Evolutionary conservation across 1,139 yeast genomes (phyloP), one percentile per base, ranked within the genome.

Genomic region (Geotrichum cucujoidarum): DNA sequence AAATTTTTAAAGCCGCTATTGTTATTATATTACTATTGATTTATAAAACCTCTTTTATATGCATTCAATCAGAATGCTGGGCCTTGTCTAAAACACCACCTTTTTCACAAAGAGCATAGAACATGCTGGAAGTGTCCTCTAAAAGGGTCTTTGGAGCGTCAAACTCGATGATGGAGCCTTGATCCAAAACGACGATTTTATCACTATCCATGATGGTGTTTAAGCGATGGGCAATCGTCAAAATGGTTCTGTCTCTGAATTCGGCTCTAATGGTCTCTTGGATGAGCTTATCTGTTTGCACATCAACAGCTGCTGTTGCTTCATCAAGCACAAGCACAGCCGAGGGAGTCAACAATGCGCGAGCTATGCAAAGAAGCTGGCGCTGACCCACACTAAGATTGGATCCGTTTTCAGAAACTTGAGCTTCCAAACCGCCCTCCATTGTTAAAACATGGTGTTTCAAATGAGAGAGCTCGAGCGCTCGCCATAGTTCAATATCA

Each of bases 201-300:
- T 87, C 95, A 59, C 84, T 80, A 57, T 84, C 92, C 74, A 85
- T 70, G 43, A 87, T 86, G 0, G 95, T 87, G 57, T 87, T 88
- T 49, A 87, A 72, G 50, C 95, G 72, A 60, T 86, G 95, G 0
- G 95, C 95, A 58, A 86, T 84, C 0, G 94, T 84, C 44, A 86
- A 66, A 50, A 85, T 83, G 0, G 95, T 85, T 58, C 81, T 74
- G 54, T 80, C 74, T 43, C 67, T 70, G 61, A 85, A 84, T 58
- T 79, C 80, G 1, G 66, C 60, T 49, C 90, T 71, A 36, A 86
- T 84, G 0, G 94, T 83, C 53, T 80, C 78, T 65, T 85, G 95
- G 45, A 85, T 78, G 48, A 83, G 74, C 55, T 75, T 75, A 59
- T 85, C 95, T 0, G 95, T 86, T 60, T 83, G 83, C 16, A 82